Conservation (phyloP, 305 asterid species). For the Solanum hybrid region DNA sequence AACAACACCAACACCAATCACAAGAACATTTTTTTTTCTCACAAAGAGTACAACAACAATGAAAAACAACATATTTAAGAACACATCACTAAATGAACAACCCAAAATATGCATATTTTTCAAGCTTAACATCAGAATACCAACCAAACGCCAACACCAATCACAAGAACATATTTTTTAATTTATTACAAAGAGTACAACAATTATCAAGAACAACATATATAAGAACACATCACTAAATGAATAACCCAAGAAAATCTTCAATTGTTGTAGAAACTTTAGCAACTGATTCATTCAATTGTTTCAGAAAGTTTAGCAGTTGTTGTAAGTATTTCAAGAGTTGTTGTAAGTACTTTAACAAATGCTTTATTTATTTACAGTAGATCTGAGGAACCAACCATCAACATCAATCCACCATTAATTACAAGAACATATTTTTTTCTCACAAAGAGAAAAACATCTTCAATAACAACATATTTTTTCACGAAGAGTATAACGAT, state of each 20-base stretch:
- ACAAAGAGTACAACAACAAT: background rate
- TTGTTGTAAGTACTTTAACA: background rate
- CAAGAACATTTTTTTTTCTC: background rate
- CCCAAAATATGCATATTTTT: background rate
- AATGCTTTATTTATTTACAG: background rate
- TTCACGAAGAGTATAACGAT: background rate
- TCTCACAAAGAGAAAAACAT: background rate
- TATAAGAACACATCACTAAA: background rate
- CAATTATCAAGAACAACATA: background rate
- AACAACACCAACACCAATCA: background rate
- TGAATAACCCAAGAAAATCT: background rate
- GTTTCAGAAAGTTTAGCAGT: background rate
- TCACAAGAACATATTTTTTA: background rate
- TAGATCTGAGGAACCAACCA: background rate
- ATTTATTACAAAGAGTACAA: background rate
- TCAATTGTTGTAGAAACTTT: background rate
- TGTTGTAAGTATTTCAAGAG: background rate
- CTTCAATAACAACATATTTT: background rate
- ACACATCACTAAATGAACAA: background rate
- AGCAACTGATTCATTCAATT: background rate
- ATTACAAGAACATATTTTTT: background rate
- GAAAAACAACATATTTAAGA: background rate
- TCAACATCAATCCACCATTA: background rate
- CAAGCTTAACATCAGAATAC: background rate
- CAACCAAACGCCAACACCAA: background rate